Base-by-base conservation (phyloP, 805 yeast genomes). In the Myxozyma geophila region DNA sequence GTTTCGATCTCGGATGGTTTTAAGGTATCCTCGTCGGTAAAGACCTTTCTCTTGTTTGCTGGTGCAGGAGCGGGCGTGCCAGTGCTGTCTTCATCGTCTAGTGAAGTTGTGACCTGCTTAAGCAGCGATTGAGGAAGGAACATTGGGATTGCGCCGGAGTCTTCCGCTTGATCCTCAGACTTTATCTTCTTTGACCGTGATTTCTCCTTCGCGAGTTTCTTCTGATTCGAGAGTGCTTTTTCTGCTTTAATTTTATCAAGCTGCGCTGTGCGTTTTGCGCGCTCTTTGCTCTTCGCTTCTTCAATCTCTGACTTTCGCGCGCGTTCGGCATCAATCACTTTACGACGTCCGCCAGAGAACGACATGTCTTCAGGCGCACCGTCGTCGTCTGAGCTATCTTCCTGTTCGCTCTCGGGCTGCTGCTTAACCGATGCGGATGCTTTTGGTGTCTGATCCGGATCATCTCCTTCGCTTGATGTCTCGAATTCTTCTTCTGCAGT, bases 361-460 rank as follows among this genome's bases (percentile, higher is more conserved):
- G 68, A 65, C 33, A 63, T 59, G 40, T 65, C 68, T 37, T 65
- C 68, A 6, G 68, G 68, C 21, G 67, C 68, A 17, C 60, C 67
- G n/a, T 57, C 62, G 15, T 49, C 49, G 55, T 54, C 61, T 17
- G 35, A 44, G 36, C 28, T 28, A 5, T 56, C 62, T 36, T 56
- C 58, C n/a, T 43, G 52, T 51, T 48, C 60, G 13, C 35, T 41
- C 15, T 43, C 50, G 3, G 12, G 39, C 33, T 33, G 43, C 19
- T 15, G 37, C 46, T 35, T 19, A 6, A 19, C 44, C 8, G 4
- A 39, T 9, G 15, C 7, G 19, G 15, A 54, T 35, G 40, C 35
- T n/a, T 39, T 52, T 28, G 40, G 36, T 21, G 17, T 21, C 8
- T 52, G 13, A 19, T 13, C 46, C 12, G 9, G 15, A 9, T 51